Evolutionary conservation across 805 yeast genomes (phyloP), one percentile per base, ranked within the genome.

Genomic region (Wickerhamiella sorbophila): DNA sequence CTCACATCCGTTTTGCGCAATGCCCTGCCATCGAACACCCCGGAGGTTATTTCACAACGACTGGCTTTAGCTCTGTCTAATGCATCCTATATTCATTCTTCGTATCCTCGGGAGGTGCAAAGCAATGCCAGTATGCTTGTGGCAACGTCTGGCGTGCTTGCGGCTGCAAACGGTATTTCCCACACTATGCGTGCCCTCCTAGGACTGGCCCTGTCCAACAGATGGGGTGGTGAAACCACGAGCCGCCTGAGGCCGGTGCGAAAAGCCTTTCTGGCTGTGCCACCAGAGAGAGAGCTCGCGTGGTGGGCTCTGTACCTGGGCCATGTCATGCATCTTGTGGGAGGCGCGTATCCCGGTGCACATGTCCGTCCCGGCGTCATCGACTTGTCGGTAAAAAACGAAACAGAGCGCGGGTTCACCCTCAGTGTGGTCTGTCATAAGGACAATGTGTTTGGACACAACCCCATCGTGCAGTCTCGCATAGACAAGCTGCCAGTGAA

Each of bases 261-360:
- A 20, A 24, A 42, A 22, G 10, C n/a, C 14, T 39, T 50, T 21
- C 20, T 43, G n/a, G 33, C 36, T 14, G 31, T 47, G n/a, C 42
- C 49, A 4, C 18, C 31, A n/a, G 48, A 45, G n/a, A 58, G 61
- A 46, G 59, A 58, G 37, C 54, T 63, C 16, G 70, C 66, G 24
- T 79, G 81, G 73, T 79, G 87, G 87, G 78, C 84, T 2, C 69
- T 74, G 52, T 77, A 75, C 52, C 65, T 76, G 48, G 88, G 88
- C 21, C 72, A 77, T 41, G 68, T 79, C 48, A 77, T 79, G 83
- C 78, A 75, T 56, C 79, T 79, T 36, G 72, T 79, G 36, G 80
- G 87, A 57, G 85, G 85, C 56, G 79, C 80, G 41, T 81, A 77
- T 56, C 88, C 88, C 4, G 86, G 86, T 44, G 88, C 87, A 17